phyloP scores from a whole-genome alignment of 257 asterid genomes.

The Solanum neorickii region DNA sequence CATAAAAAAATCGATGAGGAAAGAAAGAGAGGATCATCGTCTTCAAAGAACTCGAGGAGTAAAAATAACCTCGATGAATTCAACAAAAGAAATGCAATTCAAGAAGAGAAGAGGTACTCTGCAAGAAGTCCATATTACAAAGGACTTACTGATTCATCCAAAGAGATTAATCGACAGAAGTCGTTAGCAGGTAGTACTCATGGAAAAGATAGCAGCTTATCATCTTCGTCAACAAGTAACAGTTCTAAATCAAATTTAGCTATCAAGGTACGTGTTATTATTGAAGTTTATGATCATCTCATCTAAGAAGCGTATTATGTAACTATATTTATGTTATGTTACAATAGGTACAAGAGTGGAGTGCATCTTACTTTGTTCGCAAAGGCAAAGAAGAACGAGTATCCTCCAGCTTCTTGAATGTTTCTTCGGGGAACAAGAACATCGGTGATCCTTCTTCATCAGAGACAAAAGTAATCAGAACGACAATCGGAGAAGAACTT shows the following conservation, averaged over 20 bases:
- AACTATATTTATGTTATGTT: background rate
- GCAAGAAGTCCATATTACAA: slow-evolving; percentile 59
- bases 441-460: background rate
- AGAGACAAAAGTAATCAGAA: background rate
- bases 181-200: slow-evolving; percentile 26
- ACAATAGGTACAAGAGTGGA: slow-evolving; percentile 10
- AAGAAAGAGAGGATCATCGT: slow-evolving; percentile 8
- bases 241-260: slow-evolving; percentile 31
- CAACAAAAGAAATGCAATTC: slow-evolving; percentile 25
- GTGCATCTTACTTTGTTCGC: background rate
- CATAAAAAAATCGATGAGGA: slow-evolving; percentile 16
- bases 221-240: slow-evolving; percentile 12
- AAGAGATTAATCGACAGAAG: slow-evolving; percentile 32
- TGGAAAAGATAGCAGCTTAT: slow-evolving; percentile 18
- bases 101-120: slow-evolving; percentile 20
- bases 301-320: background rate
- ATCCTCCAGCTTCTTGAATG: background rate
- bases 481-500: background rate
- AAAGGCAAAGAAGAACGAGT: background rate
- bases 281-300: background rate
- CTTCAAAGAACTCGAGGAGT: slow-evolving; percentile 16
- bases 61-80: slow-evolving; percentile 34
- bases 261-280: slow-evolving; percentile 1
- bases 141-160: slow-evolving; percentile 50
- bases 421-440: background rate